Percentiles rank a stretch among this genome's conserved stretches.
Conservation (phyloP, 305 asterid species). For the Fraxinus baroniana region DNA sequence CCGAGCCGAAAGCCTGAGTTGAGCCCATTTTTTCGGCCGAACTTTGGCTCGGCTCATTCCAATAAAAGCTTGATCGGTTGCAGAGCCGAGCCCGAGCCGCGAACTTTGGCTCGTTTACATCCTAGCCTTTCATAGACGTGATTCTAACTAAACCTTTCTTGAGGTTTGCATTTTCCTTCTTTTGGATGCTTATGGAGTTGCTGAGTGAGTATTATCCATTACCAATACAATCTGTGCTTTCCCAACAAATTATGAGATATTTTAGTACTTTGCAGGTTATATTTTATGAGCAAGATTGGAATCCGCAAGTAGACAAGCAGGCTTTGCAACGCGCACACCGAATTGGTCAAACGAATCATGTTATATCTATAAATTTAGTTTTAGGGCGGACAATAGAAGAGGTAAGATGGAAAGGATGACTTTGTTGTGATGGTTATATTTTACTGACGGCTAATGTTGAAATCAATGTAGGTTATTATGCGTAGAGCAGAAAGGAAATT, state of each 20-base stretch:
- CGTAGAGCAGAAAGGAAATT: slow-evolving; percentile 85
- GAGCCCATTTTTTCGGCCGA: not conserved
- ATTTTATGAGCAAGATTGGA: slow-evolving; percentile 98
- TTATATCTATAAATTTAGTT: slow-evolving; percentile 80
- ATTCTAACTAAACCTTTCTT: not conserved
- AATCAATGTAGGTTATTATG: slow-evolving; percentile 66
- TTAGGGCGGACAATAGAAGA: slow-evolving; percentile 80
- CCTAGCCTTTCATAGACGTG: not conserved
- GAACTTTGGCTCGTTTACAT: not conserved
- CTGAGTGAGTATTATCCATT: slow-evolving; percentile 2
- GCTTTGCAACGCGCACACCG: slow-evolving; percentile 97
- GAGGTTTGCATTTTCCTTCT: slow-evolving; percentile 4
- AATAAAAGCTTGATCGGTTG: not conserved
- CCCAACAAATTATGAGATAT: slow-evolving; percentile 14
- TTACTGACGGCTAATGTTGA: slow-evolving; percentile 27
- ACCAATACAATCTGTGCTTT: slow-evolving; percentile 8
- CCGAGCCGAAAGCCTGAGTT: not conserved
- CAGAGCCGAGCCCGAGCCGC: not conserved
- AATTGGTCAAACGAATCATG: slow-evolving; percentile 87
- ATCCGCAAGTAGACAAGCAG: slow-evolving; percentile 98
- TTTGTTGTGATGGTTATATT: slow-evolving; percentile 17
- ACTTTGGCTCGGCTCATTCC: not conserved
- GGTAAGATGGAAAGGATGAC: slow-evolving; percentile 40
- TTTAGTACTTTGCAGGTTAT: slow-evolving; percentile 56
- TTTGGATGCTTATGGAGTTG: slow-evolving; percentile 6